Base-by-base conservation (phyloP, 2,329 filamentous ascomycete species). In the Aspergillus brunneoviolaceus region DNA sequence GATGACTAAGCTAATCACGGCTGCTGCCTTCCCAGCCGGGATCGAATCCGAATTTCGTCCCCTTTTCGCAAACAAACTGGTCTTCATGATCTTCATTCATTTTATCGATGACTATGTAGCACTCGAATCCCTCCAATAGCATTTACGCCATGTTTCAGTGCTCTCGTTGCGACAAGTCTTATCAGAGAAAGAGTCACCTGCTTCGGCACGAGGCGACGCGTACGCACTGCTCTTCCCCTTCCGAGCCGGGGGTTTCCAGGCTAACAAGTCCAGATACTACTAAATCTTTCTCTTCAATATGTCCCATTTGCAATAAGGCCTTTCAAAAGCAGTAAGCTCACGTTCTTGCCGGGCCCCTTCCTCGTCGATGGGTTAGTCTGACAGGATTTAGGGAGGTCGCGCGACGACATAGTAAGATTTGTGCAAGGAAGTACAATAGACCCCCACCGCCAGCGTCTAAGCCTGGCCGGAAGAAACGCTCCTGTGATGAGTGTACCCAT, bases 381-480 rank as follows among this genome's bases (percentile, higher is more conserved):
- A 27, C 27, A 1, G 23, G 5, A 1, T 12, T 14, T 45, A 73
- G 71, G 29, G 71, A 73, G 55, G 70, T 72, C 23, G 67, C 69
- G 4, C 66, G 71, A 51, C 63, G 71, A 21, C 71, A 73, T 61
- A 69, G 61, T 49, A 73, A 71, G 60, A 25, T 51, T 57, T 73
- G 71, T 33, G 70, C 71, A 16, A 71, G 60, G 35, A 73, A 72
- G 54, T 59, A 69, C 52, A 70, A 71, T 33, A 68, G 66, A 42
- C 70, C 69, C 16, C 29, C 60, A n/a, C 69, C 69, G 11, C 65
- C 65, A 35, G 62, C 71, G 33, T 67, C 64, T 23, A 70, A 66
- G 59, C 68, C 70, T 5, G 71, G 71, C 27, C 67, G 71, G 57
- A 72, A 73, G 55, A 65, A 69, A 25, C 63, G 67, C 27, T 71